A percentile compares a stretch with the other conserved stretches of the same genome.
phyloP scores from a whole-genome alignment of 2,329 filamentous ascomycete genomes.

The Epichloe bromicola region DNA sequence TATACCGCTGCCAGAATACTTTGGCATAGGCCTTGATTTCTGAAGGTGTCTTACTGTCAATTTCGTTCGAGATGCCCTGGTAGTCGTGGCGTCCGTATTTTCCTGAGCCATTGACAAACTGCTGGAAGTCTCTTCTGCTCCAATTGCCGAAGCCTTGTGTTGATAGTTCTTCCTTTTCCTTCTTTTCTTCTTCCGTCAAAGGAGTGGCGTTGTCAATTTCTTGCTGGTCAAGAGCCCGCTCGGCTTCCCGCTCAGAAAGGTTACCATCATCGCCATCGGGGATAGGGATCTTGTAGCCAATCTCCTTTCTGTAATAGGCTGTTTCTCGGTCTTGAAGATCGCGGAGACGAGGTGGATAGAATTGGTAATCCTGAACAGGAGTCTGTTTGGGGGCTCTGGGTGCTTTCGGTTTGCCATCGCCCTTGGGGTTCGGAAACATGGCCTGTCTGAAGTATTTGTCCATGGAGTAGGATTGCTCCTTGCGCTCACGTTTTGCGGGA shows the following conservation, averaged over 20 bases:
- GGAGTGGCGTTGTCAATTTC: constrained; percentile 88
- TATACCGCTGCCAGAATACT: constrained; percentile 92
- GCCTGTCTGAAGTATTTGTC: constrained; percentile 97
- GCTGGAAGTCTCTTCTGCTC: constrained; percentile 96
- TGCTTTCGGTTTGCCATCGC: constrained; percentile 84
- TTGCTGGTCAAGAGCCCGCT: constrained; percentile 75
- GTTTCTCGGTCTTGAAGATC: constrained; percentile 95
- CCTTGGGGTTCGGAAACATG: constrained; percentile 65
- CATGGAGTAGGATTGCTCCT: constrained; percentile 95
- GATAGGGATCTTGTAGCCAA: constrained; percentile 88
- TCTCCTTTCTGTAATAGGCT: constrained; percentile 89
- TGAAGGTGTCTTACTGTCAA: constrained; percentile 75
- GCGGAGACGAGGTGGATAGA: constrained; percentile 73
- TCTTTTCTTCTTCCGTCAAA: constrained; percentile 77
- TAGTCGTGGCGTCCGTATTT: constrained; percentile 84
- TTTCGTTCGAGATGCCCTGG: constrained; percentile 71
- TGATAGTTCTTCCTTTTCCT: constrained; percentile 72
- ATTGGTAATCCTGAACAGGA: constrained; percentile 89
- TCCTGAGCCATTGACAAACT: constrained; percentile 90
- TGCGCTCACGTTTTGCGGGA: constrained; percentile 92
- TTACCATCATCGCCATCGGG: constrained; percentile 80
- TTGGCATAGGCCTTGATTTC: constrained; percentile 89
- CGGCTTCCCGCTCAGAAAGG: constrained; percentile 71
- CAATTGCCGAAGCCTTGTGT: constrained; percentile 82
- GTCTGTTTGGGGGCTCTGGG: constrained; percentile 93